Base-by-base conservation (phyloP, 192 early-diverging fungal species). In the Rhizoclosmatium globosum region DNA sequence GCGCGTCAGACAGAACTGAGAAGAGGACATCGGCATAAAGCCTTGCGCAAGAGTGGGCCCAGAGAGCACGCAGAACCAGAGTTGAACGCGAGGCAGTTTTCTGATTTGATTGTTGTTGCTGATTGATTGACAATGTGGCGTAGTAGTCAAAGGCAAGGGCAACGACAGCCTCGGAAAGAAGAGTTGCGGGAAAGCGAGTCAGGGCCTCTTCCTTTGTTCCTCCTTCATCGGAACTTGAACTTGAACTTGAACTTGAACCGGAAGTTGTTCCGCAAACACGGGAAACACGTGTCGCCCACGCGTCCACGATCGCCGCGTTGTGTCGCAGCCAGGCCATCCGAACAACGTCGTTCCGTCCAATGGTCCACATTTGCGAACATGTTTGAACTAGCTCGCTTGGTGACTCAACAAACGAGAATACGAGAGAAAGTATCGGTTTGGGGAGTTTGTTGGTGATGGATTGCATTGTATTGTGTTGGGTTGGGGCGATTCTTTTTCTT, bases 391-490 rank as follows among this genome's bases (percentile, higher is more conserved):
- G 67, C 43, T 68, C 67, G 7, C 31, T 42, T 7, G 67, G 67
- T 46, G 17, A 21, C 4, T 68, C 67, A 7, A 68, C 67, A 13
- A 46, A 42, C 41, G 67, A 42, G 21, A 68, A 68, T 4, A 68
- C 43, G 46, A 47, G 43, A 4, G 43, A 17, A 11, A 68, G 67
- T 11, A 68, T 68, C 4, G 39, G 39, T 13, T 41, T 17, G 6
- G 67, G 9, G 15, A 68, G 67, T 17, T 6, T 23, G 19, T 23
- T 41, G 43, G 45, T 39, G 11, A 68, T 6, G 9, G 67, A 68
- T 64, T 6, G 21, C 39, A 21, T 21, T 7, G 61, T 38, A 0
- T 11, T 21, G 6, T 64, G 11, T 9, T 64, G 6, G 6, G 39
- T 64, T 64, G 61, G 17, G 50, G 31, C 31, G 31, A 31, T 31